These are phyloP conservation scores for Gelatoporia subvermispora DNA, from an alignment of 768 basidiomycete genomes.

Conservation along the genomic window DNA sequence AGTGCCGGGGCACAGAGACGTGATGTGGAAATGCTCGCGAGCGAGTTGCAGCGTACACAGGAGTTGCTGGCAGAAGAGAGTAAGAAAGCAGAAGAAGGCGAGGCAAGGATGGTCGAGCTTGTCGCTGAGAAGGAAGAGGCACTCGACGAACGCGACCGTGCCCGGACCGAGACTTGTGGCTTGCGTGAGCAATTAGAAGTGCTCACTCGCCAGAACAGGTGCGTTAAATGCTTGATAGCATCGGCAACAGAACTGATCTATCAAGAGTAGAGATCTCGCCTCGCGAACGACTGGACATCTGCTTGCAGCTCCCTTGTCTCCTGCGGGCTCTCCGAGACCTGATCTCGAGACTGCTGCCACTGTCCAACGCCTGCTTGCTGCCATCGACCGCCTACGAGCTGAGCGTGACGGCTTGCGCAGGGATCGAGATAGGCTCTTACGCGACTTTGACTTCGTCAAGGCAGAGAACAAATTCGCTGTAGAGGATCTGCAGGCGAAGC, in stretches of 20 bases:
- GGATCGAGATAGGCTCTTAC: conserved; percentile 44
- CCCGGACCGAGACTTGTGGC: neutral
- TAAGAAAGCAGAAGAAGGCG: conserved; percentile 33
- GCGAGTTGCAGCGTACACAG: conserved; percentile 36
- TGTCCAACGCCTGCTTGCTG: conserved; percentile 48
- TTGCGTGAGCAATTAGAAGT: neutral
- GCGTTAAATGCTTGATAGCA: neutral
- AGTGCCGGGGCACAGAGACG: conserved; percentile 26
- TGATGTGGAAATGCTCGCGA: conserved; percentile 19
- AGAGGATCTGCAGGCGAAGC: conserved; percentile 51
- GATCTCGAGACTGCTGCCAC: conserved; percentile 14
- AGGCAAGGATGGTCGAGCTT: conserved; percentile 42
- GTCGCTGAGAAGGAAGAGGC: conserved; percentile 51
- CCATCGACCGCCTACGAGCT: conserved; percentile 60
- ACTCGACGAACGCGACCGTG: conserved; percentile 25
- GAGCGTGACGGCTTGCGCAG: conserved; percentile 57
- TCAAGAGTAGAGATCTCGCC: neutral
- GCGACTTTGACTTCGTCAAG: conserved; percentile 64
- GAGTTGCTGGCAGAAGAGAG: conserved; percentile 31
- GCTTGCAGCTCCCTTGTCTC: too few relatives aligned
- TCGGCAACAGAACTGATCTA: neutral
- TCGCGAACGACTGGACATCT: neutral
- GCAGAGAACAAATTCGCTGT: conserved; percentile 61
- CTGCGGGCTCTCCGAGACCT: neutral
- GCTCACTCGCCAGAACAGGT: neutral